Percentiles rank a stretch among this genome's conserved stretches.
These are phyloP conservation scores for Pulveroboletus sp. DNA, from an alignment of 768 basidiomycete genomes.

Conservation along the genomic window DNA sequence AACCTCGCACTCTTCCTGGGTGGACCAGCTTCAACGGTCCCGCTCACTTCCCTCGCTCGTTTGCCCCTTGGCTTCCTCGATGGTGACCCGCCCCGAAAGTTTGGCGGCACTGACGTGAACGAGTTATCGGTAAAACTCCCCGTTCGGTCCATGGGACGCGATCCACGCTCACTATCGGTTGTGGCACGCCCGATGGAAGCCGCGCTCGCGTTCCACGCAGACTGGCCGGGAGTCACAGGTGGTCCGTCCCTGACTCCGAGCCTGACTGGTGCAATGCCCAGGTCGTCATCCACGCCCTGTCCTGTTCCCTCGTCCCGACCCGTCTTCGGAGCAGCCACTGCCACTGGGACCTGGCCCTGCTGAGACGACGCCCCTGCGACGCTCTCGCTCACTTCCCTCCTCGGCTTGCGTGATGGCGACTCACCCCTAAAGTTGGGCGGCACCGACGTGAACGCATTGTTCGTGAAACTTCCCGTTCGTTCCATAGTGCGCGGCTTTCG, in stretches of 20 bases:
- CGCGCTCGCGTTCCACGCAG: slow-evolving; percentile 17
- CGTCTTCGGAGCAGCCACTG: not conserved
- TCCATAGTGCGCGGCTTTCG: slow-evolving; percentile 17
- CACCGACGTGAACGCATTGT: slow-evolving; percentile 50
- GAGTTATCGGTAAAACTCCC: slow-evolving; percentile 37
- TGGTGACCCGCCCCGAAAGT: slow-evolving; percentile 31
- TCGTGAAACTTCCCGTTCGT: slow-evolving; percentile 28
- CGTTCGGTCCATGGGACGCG: slow-evolving; percentile 25
- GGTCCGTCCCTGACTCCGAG: not conserved
- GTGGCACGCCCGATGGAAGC: not conserved
- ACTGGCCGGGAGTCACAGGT: slow-evolving; percentile 31
- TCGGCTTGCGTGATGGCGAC: slow-evolving; percentile 31
- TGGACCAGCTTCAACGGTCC: slow-evolving; percentile 10
- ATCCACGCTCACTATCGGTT: not conserved
- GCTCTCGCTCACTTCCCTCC: slow-evolving; percentile 17
- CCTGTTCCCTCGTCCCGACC: too few relatives aligned
- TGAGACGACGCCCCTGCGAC: too few relatives aligned
- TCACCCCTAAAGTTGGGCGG: slow-evolving; percentile 31
- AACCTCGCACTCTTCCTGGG: slow-evolving; percentile 23
- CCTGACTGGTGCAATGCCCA: slow-evolving; percentile 28
- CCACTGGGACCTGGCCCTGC: not conserved
- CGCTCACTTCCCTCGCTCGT: slow-evolving; percentile 21
- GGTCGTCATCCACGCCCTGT: slow-evolving; percentile 8
- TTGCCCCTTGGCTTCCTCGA: slow-evolving; percentile 26
- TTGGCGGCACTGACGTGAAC: slow-evolving; percentile 45